Evolutionary conservation across 352 stramenopile species (phyloP), one percentile per base, ranked within the genome.

Genomic region (Phytophthora melonis): DNA sequence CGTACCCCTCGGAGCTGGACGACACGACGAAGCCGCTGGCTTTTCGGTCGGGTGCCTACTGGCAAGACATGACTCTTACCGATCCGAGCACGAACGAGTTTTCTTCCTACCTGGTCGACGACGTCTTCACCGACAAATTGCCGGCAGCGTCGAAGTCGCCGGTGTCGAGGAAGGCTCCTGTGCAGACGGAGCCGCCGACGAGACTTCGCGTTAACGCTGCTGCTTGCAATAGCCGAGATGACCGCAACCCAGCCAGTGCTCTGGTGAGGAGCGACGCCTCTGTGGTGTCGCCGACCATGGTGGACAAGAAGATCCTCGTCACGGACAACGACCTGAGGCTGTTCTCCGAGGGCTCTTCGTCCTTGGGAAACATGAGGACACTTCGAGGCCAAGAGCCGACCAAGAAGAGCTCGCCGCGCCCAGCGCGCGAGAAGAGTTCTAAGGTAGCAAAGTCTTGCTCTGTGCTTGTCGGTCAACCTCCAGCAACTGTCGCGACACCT

Each of bases 281-380:
- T 39, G 66, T 67, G 18, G 49, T 82, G 5, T 89, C 84, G 21
- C 80, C 82, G 10, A 82, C 69, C 14, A 75, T 65, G 27, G 61
- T 73, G 3, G 69, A 85, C 50, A 86, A 81, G 71, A 88, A 87
- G 55, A 65, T 89, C 14, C 72, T 87, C 23, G 82, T 87, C 19
- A 82, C 73, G 1, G 77, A 87, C 43, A 87, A 57, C 43, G 81
- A 90, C 34, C 68, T 88, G 39, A 80, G 62, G 21, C 43, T 87
- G 16, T 74, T 79, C 34, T 75, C 72, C 14, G 11, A 53, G 41
- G 45, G 39, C 11, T 57, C 69, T 19, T 60, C 63, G 3, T 74
- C 68, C 13, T 60, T 60, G 18, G 11, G 21, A 10, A 74, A 70
- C 36, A 75, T 75, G 72, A 75, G 45, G 41, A 13, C 58, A 53